A percentile compares a stretch with the other conserved stretches of the same genome.
These are phyloP conservation scores for Stylonectria norvegica DNA, from an alignment of 2,329 filamentous ascomycete species.

Conservation along the genomic window DNA sequence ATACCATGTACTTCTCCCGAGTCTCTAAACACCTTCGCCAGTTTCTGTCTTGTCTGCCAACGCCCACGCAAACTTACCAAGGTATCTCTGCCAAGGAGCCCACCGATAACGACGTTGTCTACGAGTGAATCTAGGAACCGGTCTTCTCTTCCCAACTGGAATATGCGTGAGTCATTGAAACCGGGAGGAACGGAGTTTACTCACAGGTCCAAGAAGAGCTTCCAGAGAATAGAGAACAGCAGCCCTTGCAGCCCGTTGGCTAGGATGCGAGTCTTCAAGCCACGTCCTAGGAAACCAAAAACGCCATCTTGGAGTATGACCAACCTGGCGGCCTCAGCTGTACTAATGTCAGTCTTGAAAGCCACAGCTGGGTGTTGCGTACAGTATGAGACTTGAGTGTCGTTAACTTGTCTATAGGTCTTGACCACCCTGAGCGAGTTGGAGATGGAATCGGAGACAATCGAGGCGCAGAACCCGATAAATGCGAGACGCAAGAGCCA, in stretches of 20 bases:
- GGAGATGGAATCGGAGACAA: conserved; percentile 45
- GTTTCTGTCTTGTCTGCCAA: no score
- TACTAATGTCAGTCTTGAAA: neutral
- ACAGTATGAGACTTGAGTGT: conserved; percentile 46
- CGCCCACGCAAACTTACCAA: no score
- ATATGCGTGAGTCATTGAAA: neutral
- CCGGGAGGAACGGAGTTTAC: conserved; percentile 19
- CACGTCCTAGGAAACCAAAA: conserved; percentile 41
- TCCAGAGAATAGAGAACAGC: conserved; percentile 48
- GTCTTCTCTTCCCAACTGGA: conserved; percentile 1
- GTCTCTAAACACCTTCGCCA: no score
- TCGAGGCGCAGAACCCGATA: conserved; percentile 40
- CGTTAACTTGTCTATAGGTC: conserved; percentile 49
- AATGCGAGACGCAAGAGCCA: conserved; percentile 42
- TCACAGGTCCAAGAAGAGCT: conserved; percentile 46
- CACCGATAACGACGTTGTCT: no score
- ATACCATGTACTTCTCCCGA: no score
- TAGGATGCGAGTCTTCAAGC: conserved; percentile 46
- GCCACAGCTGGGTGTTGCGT: conserved; percentile 6
- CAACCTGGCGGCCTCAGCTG: conserved; percentile 41
- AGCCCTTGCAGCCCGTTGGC: conserved; percentile 46
- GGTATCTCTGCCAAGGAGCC: no score
- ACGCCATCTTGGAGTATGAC: conserved; percentile 42
- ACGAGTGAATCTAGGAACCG: neutral
- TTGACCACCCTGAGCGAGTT: conserved; percentile 48